phyloP scores from a whole-genome alignment of 2,329 filamentous ascomycete genomes.

The Graphiopsis chlorocephala region DNA sequence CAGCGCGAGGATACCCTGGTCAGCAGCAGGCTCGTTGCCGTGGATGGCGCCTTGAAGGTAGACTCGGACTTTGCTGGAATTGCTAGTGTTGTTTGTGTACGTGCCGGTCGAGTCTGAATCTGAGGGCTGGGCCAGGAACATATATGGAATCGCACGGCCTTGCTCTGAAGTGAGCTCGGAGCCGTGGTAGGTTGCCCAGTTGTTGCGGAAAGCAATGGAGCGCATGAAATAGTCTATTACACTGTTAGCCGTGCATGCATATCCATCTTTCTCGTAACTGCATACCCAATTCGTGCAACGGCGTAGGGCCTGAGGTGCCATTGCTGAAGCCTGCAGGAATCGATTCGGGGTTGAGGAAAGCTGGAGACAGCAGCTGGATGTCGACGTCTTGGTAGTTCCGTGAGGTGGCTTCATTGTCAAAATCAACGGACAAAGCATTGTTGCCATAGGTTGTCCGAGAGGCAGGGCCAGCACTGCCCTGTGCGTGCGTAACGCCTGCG shows the following conservation, averaged over 20 bases:
- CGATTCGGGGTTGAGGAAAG: constrained; percentile 21
- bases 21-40: constrained; percentile 40
- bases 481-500: not conserved
- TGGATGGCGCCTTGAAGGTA: constrained; percentile 40
- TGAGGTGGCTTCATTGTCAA: constrained; percentile 25
- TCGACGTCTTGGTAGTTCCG: constrained; percentile 29
- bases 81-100: constrained; percentile 4
- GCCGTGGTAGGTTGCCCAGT: constrained; percentile 20
- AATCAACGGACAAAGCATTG: constrained; percentile 6
- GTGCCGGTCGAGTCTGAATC: constrained; percentile 18
- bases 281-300: constrained; percentile 19
- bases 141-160: constrained; percentile 21
- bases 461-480: not conserved
- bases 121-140: constrained; percentile 13
- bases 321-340: constrained; percentile 21
- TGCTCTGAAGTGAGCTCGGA: constrained; percentile 22
- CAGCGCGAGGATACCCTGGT: constrained; percentile 36
- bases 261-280: no score
- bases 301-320: constrained; percentile 25
- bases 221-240: constrained; percentile 21
- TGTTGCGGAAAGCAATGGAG: constrained; percentile 20
- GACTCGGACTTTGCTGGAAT: constrained; percentile 32
- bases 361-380: constrained; percentile 24
- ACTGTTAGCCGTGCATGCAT: constrained; percentile 20
- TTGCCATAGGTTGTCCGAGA: constrained; percentile 10